Conservation (phyloP, 768 basidiomycete species). For the Tylopilus sp. region DNA sequence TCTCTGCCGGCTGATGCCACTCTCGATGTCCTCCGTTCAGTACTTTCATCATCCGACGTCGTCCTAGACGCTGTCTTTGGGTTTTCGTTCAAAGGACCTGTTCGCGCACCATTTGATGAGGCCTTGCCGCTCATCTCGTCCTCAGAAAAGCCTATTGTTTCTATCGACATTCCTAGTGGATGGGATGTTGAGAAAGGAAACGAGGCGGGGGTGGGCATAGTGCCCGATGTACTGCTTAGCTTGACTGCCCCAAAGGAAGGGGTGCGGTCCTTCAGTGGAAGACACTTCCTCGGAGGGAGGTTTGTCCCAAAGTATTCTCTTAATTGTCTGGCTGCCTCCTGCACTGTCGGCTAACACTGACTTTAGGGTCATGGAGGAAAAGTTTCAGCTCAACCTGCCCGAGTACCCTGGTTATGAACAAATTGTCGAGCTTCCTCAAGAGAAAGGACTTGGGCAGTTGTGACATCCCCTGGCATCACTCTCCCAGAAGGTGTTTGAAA, state of each 20-base stretch:
- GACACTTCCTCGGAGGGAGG: conserved; percentile 91
- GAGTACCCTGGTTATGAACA: conserved; percentile 76
- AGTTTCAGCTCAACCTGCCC: conserved; percentile 77
- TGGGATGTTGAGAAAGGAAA: conserved; percentile 91
- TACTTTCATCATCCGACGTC: conserved; percentile 65
- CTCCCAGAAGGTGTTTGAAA: too few relatives aligned
- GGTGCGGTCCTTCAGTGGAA: conserved; percentile 68
- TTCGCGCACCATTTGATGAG: conserved; percentile 82
- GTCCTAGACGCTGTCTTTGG: conserved; percentile 97
- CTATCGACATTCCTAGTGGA: conserved; percentile 94
- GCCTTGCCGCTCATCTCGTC: conserved; percentile 64
- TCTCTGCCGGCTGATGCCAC: conserved; percentile 55
- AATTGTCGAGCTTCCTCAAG: conserved; percentile 68
- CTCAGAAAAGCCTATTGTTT: conserved; percentile 78
- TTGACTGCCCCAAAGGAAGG: conserved; percentile 95
- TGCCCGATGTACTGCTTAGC: conserved; percentile 80
- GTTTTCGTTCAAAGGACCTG: conserved; percentile 92
- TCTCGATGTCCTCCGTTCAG: conserved; percentile 42
- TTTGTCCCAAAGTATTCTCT: conserved; percentile 80
- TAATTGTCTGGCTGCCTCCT: neutral
- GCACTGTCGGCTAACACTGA: neutral
- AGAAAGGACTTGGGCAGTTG: neutral
- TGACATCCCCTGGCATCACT: conserved; percentile 1
- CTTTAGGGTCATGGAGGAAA: conserved; percentile 64
- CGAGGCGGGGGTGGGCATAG: conserved; percentile 49